Evolutionary conservation across 2,329 filamentous ascomycete genomes (phyloP), one percentile per base, ranked within the genome.

Genomic region (Aschersonia sp.): DNA sequence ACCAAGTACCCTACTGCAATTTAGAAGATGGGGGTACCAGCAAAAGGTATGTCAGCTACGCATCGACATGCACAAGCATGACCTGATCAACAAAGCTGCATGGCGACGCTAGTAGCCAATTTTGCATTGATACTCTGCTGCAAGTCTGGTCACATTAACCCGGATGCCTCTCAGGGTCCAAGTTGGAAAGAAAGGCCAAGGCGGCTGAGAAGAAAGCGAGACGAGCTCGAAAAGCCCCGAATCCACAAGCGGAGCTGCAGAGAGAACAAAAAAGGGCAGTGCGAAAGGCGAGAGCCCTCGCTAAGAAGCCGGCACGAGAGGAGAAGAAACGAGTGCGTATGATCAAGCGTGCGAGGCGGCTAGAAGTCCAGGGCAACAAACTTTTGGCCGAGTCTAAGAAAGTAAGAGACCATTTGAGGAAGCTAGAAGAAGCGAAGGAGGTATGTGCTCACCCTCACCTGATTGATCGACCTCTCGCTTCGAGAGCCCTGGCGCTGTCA

Each of bases 331-430:
- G 61, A 40, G 55, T 59, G 45, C 63, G 63, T 22, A 53, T 70
- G 45, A 59, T 66, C 30, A 51, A 51, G n/a, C 64, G 65, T 48
- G 56, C 58, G 8, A 50, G 68, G 30, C 65, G 65, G 55, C 60
- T 70, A 37, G 64, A 70, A 55, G 56, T 54, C 3, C 59, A 70
- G 56, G 67, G 63, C 2, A 52, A 58, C 29, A 65, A 66, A 57
- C 50, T 75, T 35, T 54, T 68, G 53, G 56, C 55, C 1, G 62
- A 71, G 49, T 64, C 70, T 0, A 62, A 67, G 51, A 63, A 61
- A 49, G 54, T 56, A 31, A 54, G 54, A 8, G 52, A 60, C 42
- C 61, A 63, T 39, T 55, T 60, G 46, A 49, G 60, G 47, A 49
- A 50, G 29, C 47, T 59, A 46, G 53, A 51, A 7, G 45, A 50